Percentiles rank a stretch among this genome's conserved stretches.
These are phyloP conservation scores for Fraxinus nigra DNA, from an alignment of 305 asterid genomes.

Conservation along the genomic window DNA sequence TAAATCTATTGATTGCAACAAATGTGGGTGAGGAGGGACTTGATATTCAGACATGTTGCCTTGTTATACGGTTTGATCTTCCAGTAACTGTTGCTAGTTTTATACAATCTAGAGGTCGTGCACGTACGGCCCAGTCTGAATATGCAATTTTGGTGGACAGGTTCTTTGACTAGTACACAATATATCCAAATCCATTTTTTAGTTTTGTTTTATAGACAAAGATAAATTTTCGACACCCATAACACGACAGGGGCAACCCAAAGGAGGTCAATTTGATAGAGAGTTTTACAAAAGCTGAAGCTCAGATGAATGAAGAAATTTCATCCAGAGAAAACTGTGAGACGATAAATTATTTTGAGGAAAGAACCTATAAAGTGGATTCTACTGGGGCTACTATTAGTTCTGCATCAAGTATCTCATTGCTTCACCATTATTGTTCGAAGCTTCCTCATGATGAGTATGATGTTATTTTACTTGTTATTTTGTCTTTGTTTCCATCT, in stretches of 20 bases:
- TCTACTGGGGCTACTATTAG: slow-evolving; percentile 87
- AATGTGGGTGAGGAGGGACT: slow-evolving; percentile 99
- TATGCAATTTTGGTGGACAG: slow-evolving; percentile 91
- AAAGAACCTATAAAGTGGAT: slow-evolving; percentile 66
- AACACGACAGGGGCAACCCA: slow-evolving; percentile 55
- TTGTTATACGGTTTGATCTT: slow-evolving; percentile 95
- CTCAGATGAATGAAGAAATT: slow-evolving; percentile 76
- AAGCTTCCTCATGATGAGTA: slow-evolving; percentile 97
- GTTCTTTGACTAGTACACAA: slow-evolving; percentile 38
- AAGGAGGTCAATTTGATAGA: slow-evolving; percentile 67
- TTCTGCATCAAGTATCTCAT: slow-evolving; percentile 64
- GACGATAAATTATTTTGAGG: slow-evolving; percentile 47
- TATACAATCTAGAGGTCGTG: slow-evolving; percentile 98
- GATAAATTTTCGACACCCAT: slow-evolving; percentile 27
- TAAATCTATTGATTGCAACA: slow-evolving; percentile 91
- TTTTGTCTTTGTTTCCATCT: slow-evolving; percentile 18
- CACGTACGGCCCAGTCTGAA: slow-evolving; percentile 95
- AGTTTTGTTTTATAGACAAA: slow-evolving; percentile 24
- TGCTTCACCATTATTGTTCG: slow-evolving; percentile 89
- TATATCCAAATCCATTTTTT: slow-evolving; percentile 19
- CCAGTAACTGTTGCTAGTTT: slow-evolving; percentile 98
- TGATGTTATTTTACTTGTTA: slow-evolving; percentile 31
- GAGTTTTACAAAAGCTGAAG: slow-evolving; percentile 65
- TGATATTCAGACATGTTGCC: slow-evolving; percentile 98
- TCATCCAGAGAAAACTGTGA: slow-evolving; percentile 51